Evolutionary conservation across 1,139 yeast genomes (phyloP).

Genomic region (Geotrichum histeridarum): DNA sequence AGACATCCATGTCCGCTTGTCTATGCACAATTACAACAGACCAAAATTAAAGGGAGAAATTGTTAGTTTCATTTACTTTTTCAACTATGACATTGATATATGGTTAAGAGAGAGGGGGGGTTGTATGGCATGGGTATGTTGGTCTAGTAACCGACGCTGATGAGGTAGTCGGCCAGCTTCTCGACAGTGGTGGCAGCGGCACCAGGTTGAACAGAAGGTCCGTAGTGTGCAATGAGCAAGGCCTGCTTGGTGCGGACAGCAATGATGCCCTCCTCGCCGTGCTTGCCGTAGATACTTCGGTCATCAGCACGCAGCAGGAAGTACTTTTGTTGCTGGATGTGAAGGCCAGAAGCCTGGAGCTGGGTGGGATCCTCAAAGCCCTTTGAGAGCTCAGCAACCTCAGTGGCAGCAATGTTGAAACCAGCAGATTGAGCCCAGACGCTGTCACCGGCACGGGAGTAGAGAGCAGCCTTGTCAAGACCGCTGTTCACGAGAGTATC

Average conservation of each 20-base stretch:
- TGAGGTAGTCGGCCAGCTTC: conserved; percentile 89
- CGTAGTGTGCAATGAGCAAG: conserved; percentile 83
- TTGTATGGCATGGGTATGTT: not conserved
- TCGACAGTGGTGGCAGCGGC: conserved; percentile 94
- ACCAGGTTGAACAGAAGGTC: conserved; percentile 80
- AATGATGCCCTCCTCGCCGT: conserved; percentile 76
- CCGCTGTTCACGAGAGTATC: conserved; percentile 84
- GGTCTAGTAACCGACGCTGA: conserved; percentile 68
- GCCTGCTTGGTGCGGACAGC: conserved; percentile 94
- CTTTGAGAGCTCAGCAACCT: conserved; percentile 64
- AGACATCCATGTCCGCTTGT: no score
- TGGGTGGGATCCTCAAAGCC: conserved; percentile 78
- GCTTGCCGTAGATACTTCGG: conserved; percentile 91
- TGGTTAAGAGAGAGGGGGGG: not conserved
- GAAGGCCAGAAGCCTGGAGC: conserved; percentile 81
- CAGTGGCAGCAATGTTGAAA: conserved; percentile 58
- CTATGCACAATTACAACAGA: no score
- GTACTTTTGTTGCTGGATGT: conserved; percentile 79
- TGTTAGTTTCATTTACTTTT: not conserved
- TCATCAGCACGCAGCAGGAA: conserved; percentile 86
- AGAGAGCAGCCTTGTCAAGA: conserved; percentile 86
- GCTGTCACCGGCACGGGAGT: conserved; percentile 91
- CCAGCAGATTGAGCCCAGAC: conserved; percentile 86
- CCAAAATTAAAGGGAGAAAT: no score
- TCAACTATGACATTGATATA: not conserved